Evolutionary conservation across 352 stramenopile species (phyloP), one percentile per base, ranked within the genome.

Genomic region (Blastocystis sp.): DNA sequence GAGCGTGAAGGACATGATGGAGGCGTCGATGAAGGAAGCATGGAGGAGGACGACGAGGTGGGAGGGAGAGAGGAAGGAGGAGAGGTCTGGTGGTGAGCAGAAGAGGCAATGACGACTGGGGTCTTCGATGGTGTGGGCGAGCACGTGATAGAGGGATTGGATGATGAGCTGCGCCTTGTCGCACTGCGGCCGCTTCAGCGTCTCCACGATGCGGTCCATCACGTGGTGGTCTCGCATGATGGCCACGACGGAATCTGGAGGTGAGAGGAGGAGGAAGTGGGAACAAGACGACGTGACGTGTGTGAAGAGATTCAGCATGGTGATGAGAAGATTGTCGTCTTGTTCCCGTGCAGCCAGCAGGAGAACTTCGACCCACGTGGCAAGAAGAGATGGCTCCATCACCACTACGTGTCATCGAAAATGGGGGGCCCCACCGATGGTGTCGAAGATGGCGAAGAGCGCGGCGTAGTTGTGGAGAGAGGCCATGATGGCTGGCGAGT

Each of bases 361-460:
- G 3, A 76, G 66, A 0, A 76, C 21, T 42, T 52, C n/a, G 28
- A 38, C 45, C 66, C 66, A 76, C 21, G 4, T 52, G 34, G 40
- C 3, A 52, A 76, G 34, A 21, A 76, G 42, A 76, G 14, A 52
- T 21, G 24, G n/a, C 34, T 76, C 66, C 17, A 21, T 76, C n/a
- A 52, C 19, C 17, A 76, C 66, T 76, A 57, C 34, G 45, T 57
- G 17, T 76, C 14, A 76, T 1, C 6, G 0, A 34, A 34, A 34
- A 34, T 34, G 28, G 28, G 28, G 28, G 28, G 28, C 28, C 28
- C 28, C 28, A 34, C 69, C 34, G 38, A 79, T 63, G 21, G 59
- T 42, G 40, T 79, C 69, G 40, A 79, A 79, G 40, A 79, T 19
- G 40, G 28, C 24, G 69, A 79, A 79, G 24, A 79, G 69, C 11